Evolutionary conservation across 192 early-diverging fungal genomes (phyloP).

Genomic region (Helicostylum pulchrum): DNA sequence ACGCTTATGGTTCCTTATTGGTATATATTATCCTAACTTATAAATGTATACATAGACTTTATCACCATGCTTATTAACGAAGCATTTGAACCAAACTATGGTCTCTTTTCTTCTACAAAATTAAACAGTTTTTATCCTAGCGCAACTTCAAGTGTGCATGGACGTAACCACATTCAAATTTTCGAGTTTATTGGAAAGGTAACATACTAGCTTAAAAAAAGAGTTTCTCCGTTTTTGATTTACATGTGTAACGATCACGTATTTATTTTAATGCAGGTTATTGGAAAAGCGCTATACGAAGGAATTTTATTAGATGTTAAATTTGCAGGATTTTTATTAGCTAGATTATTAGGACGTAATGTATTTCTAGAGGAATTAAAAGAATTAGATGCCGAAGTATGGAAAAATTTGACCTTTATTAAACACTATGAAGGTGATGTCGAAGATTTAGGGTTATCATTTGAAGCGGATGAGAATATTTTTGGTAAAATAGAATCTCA

Average conservation of each 20-base stretch:
- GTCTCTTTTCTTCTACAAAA: constrained; percentile 45
- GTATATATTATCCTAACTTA: neutral
- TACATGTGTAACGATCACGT: too few relatives aligned
- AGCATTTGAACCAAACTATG: constrained; percentile 51
- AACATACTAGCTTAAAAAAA: neutral
- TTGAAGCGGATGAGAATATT: constrained; percentile 57
- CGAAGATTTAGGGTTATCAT: constrained; percentile 61
- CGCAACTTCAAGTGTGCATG: constrained; percentile 39
- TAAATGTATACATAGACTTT: constrained; percentile 35
- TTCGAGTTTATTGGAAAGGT: constrained; percentile 58
- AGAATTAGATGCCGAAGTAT: constrained; percentile 53
- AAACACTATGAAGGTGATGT: constrained; percentile 63
- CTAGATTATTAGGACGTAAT: constrained; percentile 52
- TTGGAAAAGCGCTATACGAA: constrained; percentile 65
- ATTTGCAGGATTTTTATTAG: constrained; percentile 59
- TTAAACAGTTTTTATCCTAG: constrained; percentile 49
- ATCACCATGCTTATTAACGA: constrained; percentile 50
- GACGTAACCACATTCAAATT: constrained; percentile 33
- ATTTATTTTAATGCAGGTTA: constrained; percentile 20
- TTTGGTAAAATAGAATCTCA: constrained; percentile 46
- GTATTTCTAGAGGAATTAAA: constrained; percentile 59
- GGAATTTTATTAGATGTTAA: constrained; percentile 56
- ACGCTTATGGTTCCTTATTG: neutral
- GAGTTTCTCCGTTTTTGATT: too few relatives aligned
- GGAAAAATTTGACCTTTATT: constrained; percentile 50